Conservation (phyloP, 2,329 filamentous ascomycete species). For the Stemphylium vesicarium region DNA sequence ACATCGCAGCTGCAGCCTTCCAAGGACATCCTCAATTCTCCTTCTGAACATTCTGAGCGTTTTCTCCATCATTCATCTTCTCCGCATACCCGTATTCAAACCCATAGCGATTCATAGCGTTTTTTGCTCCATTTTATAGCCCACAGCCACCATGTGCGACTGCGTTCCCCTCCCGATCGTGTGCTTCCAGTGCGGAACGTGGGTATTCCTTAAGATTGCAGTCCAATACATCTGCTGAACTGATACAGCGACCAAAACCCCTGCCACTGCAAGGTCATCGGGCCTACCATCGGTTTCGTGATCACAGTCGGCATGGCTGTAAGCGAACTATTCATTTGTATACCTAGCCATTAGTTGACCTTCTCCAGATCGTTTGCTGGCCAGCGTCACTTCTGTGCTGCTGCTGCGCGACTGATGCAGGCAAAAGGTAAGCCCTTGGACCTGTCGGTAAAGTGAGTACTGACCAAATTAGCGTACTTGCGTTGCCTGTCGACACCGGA, state of each 20-base stretch:
- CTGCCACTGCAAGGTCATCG: conserved; percentile 63
- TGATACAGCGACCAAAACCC: conserved; percentile 60
- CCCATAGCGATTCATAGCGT: not conserved
- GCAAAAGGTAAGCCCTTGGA: conserved; percentile 56
- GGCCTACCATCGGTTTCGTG: conserved; percentile 60
- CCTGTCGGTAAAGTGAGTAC: not conserved
- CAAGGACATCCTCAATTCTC: conserved; percentile 1
- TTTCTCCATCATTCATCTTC: not conserved
- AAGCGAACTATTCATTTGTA: conserved; percentile 29
- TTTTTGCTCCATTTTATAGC: not conserved
- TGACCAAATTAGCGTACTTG: conserved; percentile 55
- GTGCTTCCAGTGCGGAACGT: conserved; percentile 62
- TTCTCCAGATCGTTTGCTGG: conserved; percentile 59
- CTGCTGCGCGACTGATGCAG: conserved; percentile 61
- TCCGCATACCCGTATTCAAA: not conserved
- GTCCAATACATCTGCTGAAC: conserved; percentile 14
- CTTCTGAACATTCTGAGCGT: conserved; percentile 1
- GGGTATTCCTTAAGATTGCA: conserved; percentile 10
- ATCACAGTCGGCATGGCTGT: conserved; percentile 59
- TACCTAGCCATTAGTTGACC: conserved; percentile 14
- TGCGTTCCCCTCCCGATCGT: conserved; percentile 58
- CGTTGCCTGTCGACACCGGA: conserved; percentile 59
- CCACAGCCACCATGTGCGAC: conserved; percentile 26
- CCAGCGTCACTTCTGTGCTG: conserved; percentile 63
- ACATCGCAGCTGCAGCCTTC: conserved; percentile 15